Conservation (phyloP, 768 basidiomycete genomes). For the Rhodocollybia butyracea region DNA sequence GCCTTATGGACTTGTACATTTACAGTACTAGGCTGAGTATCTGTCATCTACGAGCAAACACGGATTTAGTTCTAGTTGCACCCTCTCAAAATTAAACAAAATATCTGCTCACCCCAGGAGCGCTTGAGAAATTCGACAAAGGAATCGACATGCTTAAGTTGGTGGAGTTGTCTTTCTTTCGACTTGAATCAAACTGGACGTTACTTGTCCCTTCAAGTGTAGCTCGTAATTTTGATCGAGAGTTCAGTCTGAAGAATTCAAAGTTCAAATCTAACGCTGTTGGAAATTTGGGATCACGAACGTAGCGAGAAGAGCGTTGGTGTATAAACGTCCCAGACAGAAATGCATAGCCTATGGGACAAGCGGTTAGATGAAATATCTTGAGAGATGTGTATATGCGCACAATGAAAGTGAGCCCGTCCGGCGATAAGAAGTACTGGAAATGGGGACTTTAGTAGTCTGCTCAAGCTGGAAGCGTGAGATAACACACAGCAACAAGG, state of each 20-base stretch:
- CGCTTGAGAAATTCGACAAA: background rate
- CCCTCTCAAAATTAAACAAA: too few species aligned
- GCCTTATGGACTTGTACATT: too few species aligned
- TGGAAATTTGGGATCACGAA: background rate
- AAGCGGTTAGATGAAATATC: background rate
- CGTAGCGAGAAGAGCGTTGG: slow-evolving; percentile 22
- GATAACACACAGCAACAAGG: slow-evolving; percentile 10
- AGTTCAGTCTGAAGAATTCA: background rate
- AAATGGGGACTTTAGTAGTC: background rate
- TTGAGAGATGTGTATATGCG: background rate
- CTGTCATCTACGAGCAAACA: too few species aligned
- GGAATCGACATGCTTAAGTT: background rate
- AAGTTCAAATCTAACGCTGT: background rate
- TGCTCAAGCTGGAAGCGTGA: background rate
- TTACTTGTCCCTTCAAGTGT: background rate
- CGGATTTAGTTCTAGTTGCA: too few species aligned
- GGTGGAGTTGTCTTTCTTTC: background rate
- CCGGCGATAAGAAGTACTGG: slow-evolving; percentile 15
- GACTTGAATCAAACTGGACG: background rate
- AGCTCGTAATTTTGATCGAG: background rate
- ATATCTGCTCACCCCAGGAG: too few species aligned
- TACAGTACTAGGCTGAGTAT: too few species aligned
- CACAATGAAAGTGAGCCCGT: slow-evolving; percentile 20
- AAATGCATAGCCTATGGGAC: slow-evolving; percentile 20
- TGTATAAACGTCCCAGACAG: slow-evolving; percentile 22